Evolutionary conservation across 2,329 filamentous ascomycete genomes (phyloP), one percentile per base, ranked within the genome.

Genomic region (Colletotrichum truncatum): DNA sequence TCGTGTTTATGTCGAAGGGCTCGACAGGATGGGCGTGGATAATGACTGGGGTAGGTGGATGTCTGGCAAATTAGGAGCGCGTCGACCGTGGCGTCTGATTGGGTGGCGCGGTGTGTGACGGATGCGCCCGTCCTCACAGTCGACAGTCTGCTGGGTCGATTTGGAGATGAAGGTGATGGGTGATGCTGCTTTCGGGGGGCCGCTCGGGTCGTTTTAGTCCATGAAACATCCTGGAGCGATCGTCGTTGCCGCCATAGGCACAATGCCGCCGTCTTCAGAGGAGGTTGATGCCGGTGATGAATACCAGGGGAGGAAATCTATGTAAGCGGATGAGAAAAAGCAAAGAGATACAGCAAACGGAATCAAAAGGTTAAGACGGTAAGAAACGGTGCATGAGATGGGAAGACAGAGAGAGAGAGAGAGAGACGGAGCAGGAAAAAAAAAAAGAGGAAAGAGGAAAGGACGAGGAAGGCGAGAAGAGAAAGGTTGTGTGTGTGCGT

Each of bases 61-160:
- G 41, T 51, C 43, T 51, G 34, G 57, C 49, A 66, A 66, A 66
- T 66, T 66, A 63, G 51, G 41, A 63, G 43, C 57, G 63, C 63
- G 58, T 51, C 30, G 49, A 16, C 9, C 7, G 28, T 23, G 51
- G 16, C 18, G 10, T 32, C 34, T 66, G 63, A 66, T 66, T 66
- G 63, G 63, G 36, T 16, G 28, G 43, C 57, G 63, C 63, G 63
- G 39, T 25, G 45, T 56, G 63, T 66, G 63, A 63, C 63, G 63
- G 63, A 55, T 65, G 51, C 63, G 51, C 62, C 56, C 62, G 57
- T 55, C 55, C 62, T 51, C 49, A 23, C 55, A 49, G 55, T 43
- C 28, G 56, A 32, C 43, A 34, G 57, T 48, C 34, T 65, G 28
- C 36, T 45, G 57, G 16, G 63, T 58, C 36, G 51, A 56, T 45